Evolutionary conservation across 2,329 filamentous ascomycete species (phyloP).

Genomic region (Aspergillus unguis): DNA sequence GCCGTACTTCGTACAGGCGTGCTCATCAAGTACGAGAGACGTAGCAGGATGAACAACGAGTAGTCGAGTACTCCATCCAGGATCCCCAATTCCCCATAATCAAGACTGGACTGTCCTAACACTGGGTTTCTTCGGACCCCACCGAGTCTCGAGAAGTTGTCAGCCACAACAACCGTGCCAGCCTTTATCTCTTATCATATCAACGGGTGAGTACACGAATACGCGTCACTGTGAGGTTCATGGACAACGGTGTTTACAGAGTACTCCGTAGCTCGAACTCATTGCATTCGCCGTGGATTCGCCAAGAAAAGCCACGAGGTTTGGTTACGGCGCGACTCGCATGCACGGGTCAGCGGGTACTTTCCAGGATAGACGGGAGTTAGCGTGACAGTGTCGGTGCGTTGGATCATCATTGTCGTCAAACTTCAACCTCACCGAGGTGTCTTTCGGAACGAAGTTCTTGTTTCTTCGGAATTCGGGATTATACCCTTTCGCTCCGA

Average conservation of each 20-base stretch:
- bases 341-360: conserved; percentile 20
- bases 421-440: not conserved
- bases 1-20: too few relatives aligned
- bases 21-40: too few relatives aligned
- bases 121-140: not conserved
- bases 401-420: not conserved
- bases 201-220: too few relatives aligned
- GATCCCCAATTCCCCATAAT: not conserved
- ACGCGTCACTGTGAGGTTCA: too few relatives aligned
- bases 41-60: too few relatives aligned
- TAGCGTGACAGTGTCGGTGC: too few relatives aligned
- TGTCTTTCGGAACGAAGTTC: not conserved
- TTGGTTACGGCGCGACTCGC: conserved; percentile 14
- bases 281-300: not conserved
- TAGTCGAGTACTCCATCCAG: not conserved
- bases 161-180: not conserved
- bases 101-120: not conserved
- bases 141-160: not conserved
- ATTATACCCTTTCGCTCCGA: too few relatives aligned
- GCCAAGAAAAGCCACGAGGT: conserved; percentile 18
- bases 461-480: too few relatives aligned
- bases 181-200: not conserved
- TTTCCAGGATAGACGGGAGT: not conserved
- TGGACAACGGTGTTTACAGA: not conserved
- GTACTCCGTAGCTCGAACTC: not conserved